phyloP scores from a whole-genome alignment of 192 early-diverging fungal species.

The Coemansia sp. region DNA sequence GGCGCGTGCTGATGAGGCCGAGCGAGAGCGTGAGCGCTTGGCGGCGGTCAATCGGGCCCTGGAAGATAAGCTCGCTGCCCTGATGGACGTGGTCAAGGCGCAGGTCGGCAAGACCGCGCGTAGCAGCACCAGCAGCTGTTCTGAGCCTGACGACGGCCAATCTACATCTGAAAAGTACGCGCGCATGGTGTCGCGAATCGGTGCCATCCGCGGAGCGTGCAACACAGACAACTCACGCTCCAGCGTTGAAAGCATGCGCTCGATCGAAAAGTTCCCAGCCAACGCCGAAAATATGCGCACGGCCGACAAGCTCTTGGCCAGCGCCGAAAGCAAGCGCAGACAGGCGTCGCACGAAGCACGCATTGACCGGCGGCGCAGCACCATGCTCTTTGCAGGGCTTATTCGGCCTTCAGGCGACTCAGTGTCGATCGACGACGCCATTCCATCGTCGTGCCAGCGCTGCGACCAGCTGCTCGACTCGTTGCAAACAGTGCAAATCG shows the following conservation, averaged over 20 bases:
- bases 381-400: conserved; percentile 41
- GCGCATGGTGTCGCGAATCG: conserved; percentile 9
- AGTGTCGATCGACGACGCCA: background rate
- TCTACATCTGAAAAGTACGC: background rate
- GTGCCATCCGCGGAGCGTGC: conserved; percentile 14
- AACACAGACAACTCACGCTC: background rate
- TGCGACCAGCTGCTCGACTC: conserved; percentile 43
- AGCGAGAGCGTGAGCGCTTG: conserved; percentile 5
- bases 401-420: conserved; percentile 21
- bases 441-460: conserved; percentile 17
- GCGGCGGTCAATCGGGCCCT: conserved; percentile 1
- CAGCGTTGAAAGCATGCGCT: background rate
- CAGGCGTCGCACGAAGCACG: conserved; percentile 28
- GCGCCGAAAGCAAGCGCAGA: background rate
- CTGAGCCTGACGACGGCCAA: background rate
- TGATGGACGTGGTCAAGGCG: conserved; percentile 1
- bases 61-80: conserved; percentile 13
- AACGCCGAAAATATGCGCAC: conserved; percentile 1
- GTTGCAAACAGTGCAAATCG: conserved; percentile 34
- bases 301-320: conserved; percentile 2
- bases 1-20: conserved; percentile 3
- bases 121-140: conserved; percentile 1
- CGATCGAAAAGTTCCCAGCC: conserved; percentile 6
- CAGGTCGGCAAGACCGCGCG: conserved; percentile 1
- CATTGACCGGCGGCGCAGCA: conserved; percentile 37